A percentile compares a stretch with the other conserved stretches of the same genome.
These are phyloP conservation scores for Mucor lusitanicus DNA, from an alignment of 371 early-diverging fungal genomes.

Conservation along the genomic window DNA sequence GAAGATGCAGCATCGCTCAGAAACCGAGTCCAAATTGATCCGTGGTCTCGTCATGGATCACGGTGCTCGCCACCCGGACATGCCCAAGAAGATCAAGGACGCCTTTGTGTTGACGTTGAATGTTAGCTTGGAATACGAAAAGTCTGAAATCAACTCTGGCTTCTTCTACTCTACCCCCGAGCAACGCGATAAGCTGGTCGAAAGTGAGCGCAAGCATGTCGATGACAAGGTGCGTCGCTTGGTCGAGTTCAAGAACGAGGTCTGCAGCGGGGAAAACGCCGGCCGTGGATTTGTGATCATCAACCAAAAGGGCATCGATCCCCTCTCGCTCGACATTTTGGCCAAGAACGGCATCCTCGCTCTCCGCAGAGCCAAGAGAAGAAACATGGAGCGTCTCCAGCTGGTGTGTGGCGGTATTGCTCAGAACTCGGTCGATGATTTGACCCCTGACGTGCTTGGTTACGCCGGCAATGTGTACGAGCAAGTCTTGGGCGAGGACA, in stretches of 20 bases:
- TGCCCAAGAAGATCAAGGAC: conserved; percentile 97
- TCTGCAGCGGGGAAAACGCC: conserved; percentile 77
- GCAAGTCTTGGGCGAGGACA: conserved; percentile 98
- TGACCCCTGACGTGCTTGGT: conserved; percentile 89
- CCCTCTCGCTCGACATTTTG: conserved; percentile 96
- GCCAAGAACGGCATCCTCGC: conserved; percentile 97
- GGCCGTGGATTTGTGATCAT: conserved; percentile 95
- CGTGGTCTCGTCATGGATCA: conserved; percentile 99
- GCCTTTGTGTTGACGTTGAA: conserved; percentile 96
- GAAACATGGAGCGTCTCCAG: conserved; percentile 99
- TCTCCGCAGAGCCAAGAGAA: conserved; percentile 98
- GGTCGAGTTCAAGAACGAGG: conserved; percentile 94
- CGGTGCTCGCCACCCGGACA: conserved; percentile 99
- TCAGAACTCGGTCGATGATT: conserved; percentile 97
- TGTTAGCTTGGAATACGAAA: conserved; percentile 99
- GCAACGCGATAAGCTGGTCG: conserved; percentile 98
- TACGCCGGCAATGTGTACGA: conserved; percentile 96
- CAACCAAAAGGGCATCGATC: conserved; percentile 99
- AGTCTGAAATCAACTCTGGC: conserved; percentile 99
- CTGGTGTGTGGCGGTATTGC: conserved; percentile 97
- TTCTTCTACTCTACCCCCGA: conserved; percentile 99
- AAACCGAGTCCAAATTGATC: conserved; percentile 92
- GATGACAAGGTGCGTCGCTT: conserved; percentile 94
- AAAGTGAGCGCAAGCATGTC: conserved; percentile 97
- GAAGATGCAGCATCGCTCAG: conserved; percentile 99